Evolutionary conservation across 2,329 filamentous ascomycete species (phyloP).

Genomic region (Penicillium palitans): DNA sequence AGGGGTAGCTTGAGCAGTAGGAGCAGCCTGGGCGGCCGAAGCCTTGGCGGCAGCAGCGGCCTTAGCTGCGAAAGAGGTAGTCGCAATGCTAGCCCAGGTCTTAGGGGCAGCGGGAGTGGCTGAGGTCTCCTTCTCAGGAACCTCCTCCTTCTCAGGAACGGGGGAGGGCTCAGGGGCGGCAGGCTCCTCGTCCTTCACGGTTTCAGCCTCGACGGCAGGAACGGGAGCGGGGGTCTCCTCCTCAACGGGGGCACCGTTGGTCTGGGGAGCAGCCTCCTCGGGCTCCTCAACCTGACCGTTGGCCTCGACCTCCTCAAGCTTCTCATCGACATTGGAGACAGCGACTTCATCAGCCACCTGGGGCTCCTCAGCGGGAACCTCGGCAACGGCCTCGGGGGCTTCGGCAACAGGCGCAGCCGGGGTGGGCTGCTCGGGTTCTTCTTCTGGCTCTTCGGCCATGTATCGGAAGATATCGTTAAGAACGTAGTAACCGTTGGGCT

Average conservation of each 20-base stretch:
- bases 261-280: conserved; percentile 36
- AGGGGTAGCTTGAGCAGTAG: conserved; percentile 34
- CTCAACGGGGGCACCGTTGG: conserved; percentile 33
- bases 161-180: conserved; percentile 62
- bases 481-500: conserved; percentile 96
- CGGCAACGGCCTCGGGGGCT: conserved; percentile 36
- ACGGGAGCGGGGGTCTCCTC: conserved; percentile 26
- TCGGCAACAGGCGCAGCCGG: conserved; percentile 44
- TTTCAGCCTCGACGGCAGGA: conserved; percentile 42
- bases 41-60: conserved; percentile 39
- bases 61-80: conserved; percentile 33
- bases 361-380: conserved; percentile 30
- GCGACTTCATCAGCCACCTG: conserved; percentile 47
- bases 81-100: conserved; percentile 65
- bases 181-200: conserved; percentile 61
- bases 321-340: conserved; percentile 65
- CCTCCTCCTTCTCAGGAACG: conserved; percentile 47
- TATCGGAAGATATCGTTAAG: conserved; percentile 98
- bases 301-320: conserved; percentile 66
- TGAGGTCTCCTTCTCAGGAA: conserved; percentile 54
- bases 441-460: conserved; percentile 72
- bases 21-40: conserved; percentile 39
- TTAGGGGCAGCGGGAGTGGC: conserved; percentile 53
- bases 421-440: conserved; percentile 50
- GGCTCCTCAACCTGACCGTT: conserved; percentile 45